phyloP scores from a whole-genome alignment of 2,329 filamentous ascomycete genomes.

The Phaeosphaeriaceae sp. region DNA sequence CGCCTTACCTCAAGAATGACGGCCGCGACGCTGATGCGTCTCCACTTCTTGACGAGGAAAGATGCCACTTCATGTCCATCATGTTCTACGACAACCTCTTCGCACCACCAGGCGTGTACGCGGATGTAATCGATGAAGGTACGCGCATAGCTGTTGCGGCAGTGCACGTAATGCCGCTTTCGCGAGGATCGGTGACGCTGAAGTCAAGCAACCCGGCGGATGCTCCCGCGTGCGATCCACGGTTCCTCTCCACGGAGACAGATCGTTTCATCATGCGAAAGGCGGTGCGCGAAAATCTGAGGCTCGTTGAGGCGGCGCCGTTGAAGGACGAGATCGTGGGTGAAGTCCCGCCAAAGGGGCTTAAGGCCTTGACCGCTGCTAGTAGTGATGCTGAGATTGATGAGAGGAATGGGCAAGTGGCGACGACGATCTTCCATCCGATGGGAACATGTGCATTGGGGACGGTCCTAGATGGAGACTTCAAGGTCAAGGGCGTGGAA shows the following conservation, averaged over 20 bases:
- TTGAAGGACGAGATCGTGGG: slow-evolving; percentile 14
- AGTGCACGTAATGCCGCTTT: slow-evolving; percentile 26
- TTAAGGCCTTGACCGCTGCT: slow-evolving; percentile 9
- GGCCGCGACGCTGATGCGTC: slow-evolving; percentile 2
- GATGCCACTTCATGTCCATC: slow-evolving; percentile 22
- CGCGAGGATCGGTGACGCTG: slow-evolving; percentile 30
- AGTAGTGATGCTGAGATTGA: slow-evolving; percentile 37
- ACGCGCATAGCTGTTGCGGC: slow-evolving; percentile 17
- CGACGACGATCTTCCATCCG: slow-evolving; percentile 15
- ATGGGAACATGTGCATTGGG: slow-evolving; percentile 29
- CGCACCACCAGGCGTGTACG: slow-evolving; percentile 7
- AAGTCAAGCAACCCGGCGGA: slow-evolving; percentile 18
- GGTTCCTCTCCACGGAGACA: slow-evolving; percentile 27
- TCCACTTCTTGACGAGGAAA: slow-evolving; percentile 6
- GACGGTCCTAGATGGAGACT: slow-evolving; percentile 22
- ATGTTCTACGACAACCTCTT: slow-evolving; percentile 21
- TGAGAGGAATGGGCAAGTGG: slow-evolving; percentile 15
- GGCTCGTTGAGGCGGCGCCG: slow-evolving; percentile 14
- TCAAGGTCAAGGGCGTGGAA: slow-evolving; percentile 15
- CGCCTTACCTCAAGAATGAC: slow-evolving; percentile 5
- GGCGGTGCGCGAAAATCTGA: slow-evolving; percentile 19
- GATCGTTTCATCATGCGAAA: slow-evolving; percentile 28
- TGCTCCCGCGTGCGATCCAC: slow-evolving; percentile 27
- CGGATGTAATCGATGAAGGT: slow-evolving; percentile 13
- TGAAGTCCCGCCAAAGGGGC: slow-evolving; percentile 23